phyloP scores from a whole-genome alignment of 108 stramenopile species.

The Cyclotella sp. region DNA sequence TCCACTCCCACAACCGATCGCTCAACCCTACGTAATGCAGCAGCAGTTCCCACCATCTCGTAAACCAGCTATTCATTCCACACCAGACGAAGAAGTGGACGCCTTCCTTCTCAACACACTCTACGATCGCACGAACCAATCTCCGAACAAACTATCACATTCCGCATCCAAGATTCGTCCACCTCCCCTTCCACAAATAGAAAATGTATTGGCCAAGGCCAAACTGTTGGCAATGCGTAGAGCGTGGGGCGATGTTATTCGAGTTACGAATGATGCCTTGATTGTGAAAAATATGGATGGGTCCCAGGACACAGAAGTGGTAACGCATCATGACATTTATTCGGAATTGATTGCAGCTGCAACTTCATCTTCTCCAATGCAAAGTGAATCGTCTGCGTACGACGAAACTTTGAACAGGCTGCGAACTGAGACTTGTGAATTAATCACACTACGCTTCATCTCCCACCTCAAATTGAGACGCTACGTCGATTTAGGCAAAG shows the following conservation, averaged over 20 bases:
- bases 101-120: conserved; percentile 16
- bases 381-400: background rate
- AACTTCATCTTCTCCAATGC: background rate
- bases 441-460: conserved; percentile 69
- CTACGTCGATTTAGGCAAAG: conserved; percentile 63
- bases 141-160: conserved; percentile 5
- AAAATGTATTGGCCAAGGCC: conserved; percentile 11
- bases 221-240: conserved; percentile 58
- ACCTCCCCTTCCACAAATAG: conserved; percentile 10
- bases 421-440: conserved; percentile 65
- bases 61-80: conserved; percentile 16
- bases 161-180: conserved; percentile 8
- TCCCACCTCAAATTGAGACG: conserved; percentile 68
- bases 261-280: conserved; percentile 49
- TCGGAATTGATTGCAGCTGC: conserved; percentile 24
- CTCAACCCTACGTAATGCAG: background rate
- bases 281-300: conserved; percentile 7
- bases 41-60: conserved; percentile 4
- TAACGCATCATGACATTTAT: conserved; percentile 14
- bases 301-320: background rate
- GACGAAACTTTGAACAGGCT: background rate
- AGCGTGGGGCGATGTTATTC: conserved; percentile 83
- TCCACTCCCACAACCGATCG: background rate
- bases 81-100: conserved; percentile 46
- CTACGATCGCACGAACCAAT: background rate